Base-by-base conservation (phyloP, 495 filamentous ascomycete genomes). In the Bryoglossum gracile region DNA sequence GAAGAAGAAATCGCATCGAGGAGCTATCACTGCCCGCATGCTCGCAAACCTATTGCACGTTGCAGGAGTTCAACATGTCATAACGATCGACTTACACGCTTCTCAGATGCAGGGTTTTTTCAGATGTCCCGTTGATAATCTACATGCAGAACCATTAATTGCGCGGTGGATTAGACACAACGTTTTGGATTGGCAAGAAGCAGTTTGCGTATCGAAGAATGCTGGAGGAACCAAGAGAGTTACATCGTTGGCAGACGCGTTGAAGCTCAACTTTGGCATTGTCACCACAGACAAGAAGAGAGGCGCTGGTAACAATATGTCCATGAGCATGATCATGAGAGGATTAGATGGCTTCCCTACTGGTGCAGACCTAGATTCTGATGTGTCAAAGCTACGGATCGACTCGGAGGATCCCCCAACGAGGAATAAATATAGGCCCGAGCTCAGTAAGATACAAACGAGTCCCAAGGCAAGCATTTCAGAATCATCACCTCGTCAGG, bases 41-140 rank as follows among this genome's bases (percentile, higher is more conserved):
- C 73, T 98, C 42, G 94, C 92, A 51, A 98, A 98, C 64, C 79
- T 96, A 19, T 80, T 98, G 39, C 76, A 84, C 32, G 82, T 98
- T 43, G 94, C 92, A 47, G 92, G 92, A 44, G 86, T 98, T 53
- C 85, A 95, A 69, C 92, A 98, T 74, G 87, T 97, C 64, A 85
- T 97, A 62, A 98, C 92, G 13, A 86, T 98, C 62, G 92, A 98
- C 62, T 74, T 98, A 8, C 92, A 98, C 70, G 88, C 88, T 49
- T 90, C 88, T 8, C 92, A 97, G 69, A 96, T 96, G 85, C 94
- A 97, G 69, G 92, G 92, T 26, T 98, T 98, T 74, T 98, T 98
- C 75, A 86, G 84, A 55, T 94, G 92, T 59, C 94, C 92, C 8
- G 92, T 98, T 41, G 92, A 98, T 67, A 96, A 98, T 64, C 82